Conservation (phyloP, 768 basidiomycete species). For the Boletus sp. region DNA sequence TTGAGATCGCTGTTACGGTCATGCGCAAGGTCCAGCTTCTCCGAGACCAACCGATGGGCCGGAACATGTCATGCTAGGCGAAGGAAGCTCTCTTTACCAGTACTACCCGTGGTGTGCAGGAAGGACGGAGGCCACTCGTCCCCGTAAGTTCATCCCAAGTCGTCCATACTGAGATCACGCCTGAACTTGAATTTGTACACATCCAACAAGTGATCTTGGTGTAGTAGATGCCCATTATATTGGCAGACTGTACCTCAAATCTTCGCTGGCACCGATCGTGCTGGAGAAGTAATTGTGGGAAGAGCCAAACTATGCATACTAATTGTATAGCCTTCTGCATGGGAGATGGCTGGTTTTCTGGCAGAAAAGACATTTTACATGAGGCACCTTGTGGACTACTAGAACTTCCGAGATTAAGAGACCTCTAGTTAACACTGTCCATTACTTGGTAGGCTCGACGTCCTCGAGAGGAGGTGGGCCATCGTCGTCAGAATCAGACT, state of each 20-base stretch:
- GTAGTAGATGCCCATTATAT: too few species aligned
- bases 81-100: background rate
- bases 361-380: conserved; percentile 16
- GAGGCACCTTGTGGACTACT: conserved; percentile 4
- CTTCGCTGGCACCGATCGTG: too few species aligned
- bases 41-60: conserved; percentile 12
- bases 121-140: background rate
- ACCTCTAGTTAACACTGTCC: background rate
- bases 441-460: conserved; percentile 36
- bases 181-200: background rate
- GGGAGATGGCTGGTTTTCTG: conserved; percentile 4
- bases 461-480: conserved; percentile 83
- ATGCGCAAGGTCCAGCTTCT: background rate
- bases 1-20: conserved; percentile 1
- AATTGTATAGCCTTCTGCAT: background rate
- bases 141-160: background rate
- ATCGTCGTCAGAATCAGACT: conserved; percentile 47
- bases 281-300: too few species aligned
- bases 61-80: conserved; percentile 6
- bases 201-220: background rate
- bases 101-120: background rate
- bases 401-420: background rate
- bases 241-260: too few species aligned
- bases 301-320: background rate
- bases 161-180: too few species aligned